Base-by-base conservation (phyloP, 1,284 basidiomycete genomes). In the Ceratobasidium papillatum region DNA sequence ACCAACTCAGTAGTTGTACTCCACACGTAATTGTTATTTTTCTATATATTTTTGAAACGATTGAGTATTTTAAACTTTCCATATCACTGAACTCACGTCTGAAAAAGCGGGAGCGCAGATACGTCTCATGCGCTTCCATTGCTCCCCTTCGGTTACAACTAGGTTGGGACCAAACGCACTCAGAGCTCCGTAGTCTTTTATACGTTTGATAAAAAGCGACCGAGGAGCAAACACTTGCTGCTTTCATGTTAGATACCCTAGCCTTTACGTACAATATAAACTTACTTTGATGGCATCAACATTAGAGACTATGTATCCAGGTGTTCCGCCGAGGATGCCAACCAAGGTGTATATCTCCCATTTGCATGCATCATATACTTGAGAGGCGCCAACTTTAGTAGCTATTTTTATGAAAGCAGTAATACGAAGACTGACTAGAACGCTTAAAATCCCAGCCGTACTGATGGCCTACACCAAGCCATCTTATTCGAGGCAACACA, bases 71-170 rank as follows among this genome's bases (percentile, higher is more conserved):
- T 14, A 4, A 3, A 25, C 30, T 36, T 58, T 34, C 51, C 8
- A n/a, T 19, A 9, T 25, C 1, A 41, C 8, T 36, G 38, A 14
- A 36, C 52, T 71, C 34, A 65, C 47, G 22, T 76, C 75, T n/a
- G 75, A 68, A 32, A 76, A 76, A 14, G 73, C 63, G 0, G 75
- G 75, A 9, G 54, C 51, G 19, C 54, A 43, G 34, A 74, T 63
- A 34, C 59, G 74, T 52, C 75, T 49, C 51, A 74, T 73, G 36
- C 73, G 63, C 22, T 25, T 63, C 75, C 75, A 76, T 38, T 52
- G 54, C 2, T 63, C 64, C 3, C 73, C 72, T 45, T 76, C 75
- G 11, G 65, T 51, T 9, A 25, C 62, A 12, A 76, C 36, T 3
- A 76, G 43, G 34, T 76, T 76, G 34, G 38, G 45, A 12, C 75